Base-by-base conservation (phyloP, 768 basidiomycete genomes). In the Lyophyllum decastes region DNA sequence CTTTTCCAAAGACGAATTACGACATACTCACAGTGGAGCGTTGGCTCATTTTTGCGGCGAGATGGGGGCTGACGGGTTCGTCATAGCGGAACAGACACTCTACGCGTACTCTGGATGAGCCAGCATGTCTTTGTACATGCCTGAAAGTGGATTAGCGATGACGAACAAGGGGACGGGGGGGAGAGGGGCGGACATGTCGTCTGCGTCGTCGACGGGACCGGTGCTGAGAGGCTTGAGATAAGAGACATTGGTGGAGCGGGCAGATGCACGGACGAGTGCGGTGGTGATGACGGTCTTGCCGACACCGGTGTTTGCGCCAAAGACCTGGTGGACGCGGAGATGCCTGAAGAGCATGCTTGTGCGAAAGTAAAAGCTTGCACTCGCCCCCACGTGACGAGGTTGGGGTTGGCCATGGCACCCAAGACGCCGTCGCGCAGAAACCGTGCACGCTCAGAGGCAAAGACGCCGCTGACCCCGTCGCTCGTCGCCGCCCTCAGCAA, bases 291-390 rank as follows among this genome's bases (percentile, higher is more conserved):
- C 82, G 0, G 95, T 97, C 74, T 98, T 98, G 25, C 96, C 96
- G 49, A 98, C 95, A 72, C 94, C 88, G 2, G 96, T 98, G 73
- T 96, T 97, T 1, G 95, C 94, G 30, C 96, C 96, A 67, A 97
- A 96, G 58, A 98, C 78, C 69, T 96, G 93, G 71, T 95, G 92
- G 27, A 94, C 77, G 17, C 93, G 85, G 33, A 98, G 81, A 68
- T 95, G 82, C 66, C 84, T 87, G 78, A 90, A 95, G 45, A 98
- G 86, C 21, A 88, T 81, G 49, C 90, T 85, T 93, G 95, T 94
- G 44, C 11, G 11, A 49, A 21, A n/a, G 2, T 21, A 54, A 40
- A 45, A 22, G 48, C n/a, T n/a, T n/a, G 24, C 10, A 30, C 10
- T 40, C 33, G 33, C 33, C 55, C 9, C 19, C 52, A 53, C 55